Base-by-base conservation (phyloP, 768 basidiomycete genomes). In the Cantharellus anzutake region DNA sequence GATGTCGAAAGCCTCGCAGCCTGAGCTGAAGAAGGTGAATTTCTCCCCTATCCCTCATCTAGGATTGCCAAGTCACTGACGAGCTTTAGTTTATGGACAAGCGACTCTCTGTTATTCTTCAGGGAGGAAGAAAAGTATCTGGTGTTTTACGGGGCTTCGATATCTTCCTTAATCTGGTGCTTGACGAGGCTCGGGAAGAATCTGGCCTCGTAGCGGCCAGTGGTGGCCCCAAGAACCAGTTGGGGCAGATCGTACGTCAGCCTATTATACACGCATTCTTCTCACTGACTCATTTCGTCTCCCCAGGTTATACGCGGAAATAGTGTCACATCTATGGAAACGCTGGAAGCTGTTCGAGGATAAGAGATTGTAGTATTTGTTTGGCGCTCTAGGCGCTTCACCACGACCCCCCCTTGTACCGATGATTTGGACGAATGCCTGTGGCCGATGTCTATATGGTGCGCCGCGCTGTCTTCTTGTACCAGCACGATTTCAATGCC, bases 1-100 rank as follows among this genome's bases (percentile, higher is more conserved):
- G 44, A 88, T 92, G 89, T 90, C 89, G 48, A 90, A 91, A 76
- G 87, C 90, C 66, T 89, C 91, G 51, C 90, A 96, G 71, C 94
- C 94, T 62, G 94, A 98, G 71, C 78, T 98, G 62, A 98, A 96
- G 79, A 98, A 94, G 83, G 94, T 92, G n/a, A n/a, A 64, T 5
- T 29, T 51, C 2, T 37, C 2, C 16, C 35, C 39, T 7, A 50
- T 59, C 51, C 57, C 40, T 57, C 57, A 56, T 5, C 57, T 42
- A 48, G 57, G 57, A 2, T 37, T 60, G 58, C 50, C 44, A 50
- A 59, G 40, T 29, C 35, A 5, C 58, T 2, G 55, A 4, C 5
- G 58, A 60, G 34, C 16, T 40, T 51, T 70, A 98, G 88, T 99
- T 96, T 70, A 98, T 99, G 93, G 96, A 99, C 79, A 94, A 97